Percentiles rank a stretch among this genome's conserved stretches.
Evolutionary conservation across 805 yeast species (phyloP).

Genomic region (Kodamaea jinghongensis): DNA sequence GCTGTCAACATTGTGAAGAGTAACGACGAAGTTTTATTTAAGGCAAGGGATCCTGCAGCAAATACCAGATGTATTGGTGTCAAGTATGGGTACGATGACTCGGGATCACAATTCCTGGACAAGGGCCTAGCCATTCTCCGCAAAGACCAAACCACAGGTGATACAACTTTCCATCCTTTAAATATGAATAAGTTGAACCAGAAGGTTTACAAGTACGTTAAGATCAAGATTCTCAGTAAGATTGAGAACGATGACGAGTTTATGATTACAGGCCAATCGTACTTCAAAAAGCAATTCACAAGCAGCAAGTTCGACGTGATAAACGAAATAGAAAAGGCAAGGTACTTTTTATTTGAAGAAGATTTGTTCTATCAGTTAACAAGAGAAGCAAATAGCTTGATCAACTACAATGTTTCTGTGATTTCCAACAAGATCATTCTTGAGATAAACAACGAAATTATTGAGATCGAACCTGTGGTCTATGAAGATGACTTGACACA

Average conservation of each 20-base stretch:
- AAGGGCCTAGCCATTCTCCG: conserved; percentile 73
- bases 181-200: conserved; percentile 33
- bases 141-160: conserved; percentile 40
- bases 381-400: conserved; percentile 69
- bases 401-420: conserved; percentile 65
- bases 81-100: conserved; percentile 87
- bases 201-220: conserved; percentile 46
- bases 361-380: conserved; percentile 78
- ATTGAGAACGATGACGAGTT: conserved; percentile 50
- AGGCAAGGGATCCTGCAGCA: conserved; percentile 51
- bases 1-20: conserved; percentile 43
- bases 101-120: conserved; percentile 76
- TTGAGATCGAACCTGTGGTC: conserved; percentile 68
- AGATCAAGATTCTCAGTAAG: conserved; percentile 54
- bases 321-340: conserved; percentile 59
- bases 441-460: conserved; percentile 60
- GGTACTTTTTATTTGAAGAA: conserved; percentile 80
- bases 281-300: conserved; percentile 22
- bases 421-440: conserved; percentile 63
- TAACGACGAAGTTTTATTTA: conserved; percentile 62
- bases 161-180: conserved; percentile 33
- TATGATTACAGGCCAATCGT: conserved; percentile 57
- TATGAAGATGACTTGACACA: conserved; percentile 32
- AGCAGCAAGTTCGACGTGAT: conserved; percentile 29
- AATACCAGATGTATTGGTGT: conserved; percentile 64